Evolutionary conservation across 345 rosid genomes (phyloP).

Genomic region (Dimocarpus longan): DNA sequence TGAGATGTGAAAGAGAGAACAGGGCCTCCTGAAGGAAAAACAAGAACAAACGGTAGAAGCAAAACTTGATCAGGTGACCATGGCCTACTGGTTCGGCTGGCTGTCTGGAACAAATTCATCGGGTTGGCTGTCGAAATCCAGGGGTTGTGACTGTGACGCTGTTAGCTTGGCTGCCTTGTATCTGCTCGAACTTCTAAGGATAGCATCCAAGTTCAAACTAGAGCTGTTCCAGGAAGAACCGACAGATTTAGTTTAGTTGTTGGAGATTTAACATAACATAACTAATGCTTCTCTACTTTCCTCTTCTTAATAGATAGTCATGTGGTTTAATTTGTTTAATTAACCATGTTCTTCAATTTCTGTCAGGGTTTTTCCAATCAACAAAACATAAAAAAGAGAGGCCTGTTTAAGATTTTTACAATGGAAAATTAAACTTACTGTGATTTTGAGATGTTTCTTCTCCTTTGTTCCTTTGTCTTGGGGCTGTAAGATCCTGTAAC

Average conservation of each 20-base stretch:
- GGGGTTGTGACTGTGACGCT: slow-evolving; percentile 42
- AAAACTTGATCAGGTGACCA: too few relatives aligned
- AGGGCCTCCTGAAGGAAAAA: not conserved
- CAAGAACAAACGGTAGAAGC: not conserved
- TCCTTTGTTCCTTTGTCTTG: slow-evolving; percentile 23
- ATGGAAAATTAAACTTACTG: slow-evolving; percentile 33
- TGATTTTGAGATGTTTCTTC: slow-evolving; percentile 18
- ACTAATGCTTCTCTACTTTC: not conserved
- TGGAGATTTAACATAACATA: not conserved
- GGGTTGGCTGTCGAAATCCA: slow-evolving; percentile 46
- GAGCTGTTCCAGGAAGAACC: slow-evolving; percentile 29
- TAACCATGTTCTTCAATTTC: not conserved
- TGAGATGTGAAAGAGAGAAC: not conserved
- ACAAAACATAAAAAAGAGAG: too few relatives aligned
- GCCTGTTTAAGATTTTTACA: not conserved
- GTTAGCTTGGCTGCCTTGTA: slow-evolving; percentile 56
- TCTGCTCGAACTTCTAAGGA: slow-evolving; percentile 56
- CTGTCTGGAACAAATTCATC: slow-evolving; percentile 59
- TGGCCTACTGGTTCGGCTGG: slow-evolving; percentile 23
- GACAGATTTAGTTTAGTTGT: not conserved
- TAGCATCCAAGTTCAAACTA: slow-evolving; percentile 37
- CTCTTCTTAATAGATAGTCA: not conserved
- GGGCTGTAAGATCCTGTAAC: slow-evolving; percentile 34
- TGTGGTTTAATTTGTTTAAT: not conserved
- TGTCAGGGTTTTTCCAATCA: too few relatives aligned